A percentile compares a stretch with the other conserved stretches of the same genome.
These are phyloP conservation scores for Claviceps paspali DNA, from an alignment of 2,329 filamentous ascomycete species.

Conservation along the genomic window DNA sequence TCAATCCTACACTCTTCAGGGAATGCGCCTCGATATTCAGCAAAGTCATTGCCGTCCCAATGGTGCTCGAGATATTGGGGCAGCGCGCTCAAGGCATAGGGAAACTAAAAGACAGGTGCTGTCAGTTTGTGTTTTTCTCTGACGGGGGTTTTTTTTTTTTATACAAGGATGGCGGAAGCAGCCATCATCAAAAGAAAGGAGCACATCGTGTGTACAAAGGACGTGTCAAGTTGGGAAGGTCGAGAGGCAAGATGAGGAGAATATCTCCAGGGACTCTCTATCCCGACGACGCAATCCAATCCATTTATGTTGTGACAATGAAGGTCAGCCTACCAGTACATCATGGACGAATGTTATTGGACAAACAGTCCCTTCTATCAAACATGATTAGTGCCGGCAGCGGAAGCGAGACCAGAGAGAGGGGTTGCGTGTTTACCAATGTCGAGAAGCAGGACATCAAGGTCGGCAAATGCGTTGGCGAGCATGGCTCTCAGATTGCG, in stretches of 20 bases:
- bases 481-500: slow-evolving; percentile 4
- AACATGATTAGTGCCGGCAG: slow-evolving; percentile 2
- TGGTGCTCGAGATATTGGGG: slow-evolving; percentile 46
- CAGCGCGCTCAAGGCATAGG: slow-evolving; percentile 56
- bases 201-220: not conserved
- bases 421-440: slow-evolving; percentile 16
- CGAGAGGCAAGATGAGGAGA: not conserved
- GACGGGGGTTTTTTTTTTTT: too few species aligned
- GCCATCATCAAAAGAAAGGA: not conserved
- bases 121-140: not conserved
- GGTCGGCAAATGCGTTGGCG: slow-evolving; percentile 11
- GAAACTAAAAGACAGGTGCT: slow-evolving; percentile 39
- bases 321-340: slow-evolving; percentile 49
- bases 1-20: slow-evolving; percentile 46
- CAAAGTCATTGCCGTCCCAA: slow-evolving; percentile 52
- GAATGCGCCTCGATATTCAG: slow-evolving; percentile 55
- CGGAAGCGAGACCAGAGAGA: slow-evolving; percentile 1
- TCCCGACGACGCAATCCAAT: not conserved
- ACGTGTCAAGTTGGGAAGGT: not conserved
- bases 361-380: slow-evolving; percentile 63
- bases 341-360: slow-evolving; percentile 77
- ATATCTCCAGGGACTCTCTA: not conserved
- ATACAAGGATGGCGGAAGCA: not conserved
- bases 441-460: slow-evolving; percentile 20
- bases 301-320: not conserved